phyloP scores from a whole-genome alignment of 805 yeast species.

The Candida qinlingensis region DNA sequence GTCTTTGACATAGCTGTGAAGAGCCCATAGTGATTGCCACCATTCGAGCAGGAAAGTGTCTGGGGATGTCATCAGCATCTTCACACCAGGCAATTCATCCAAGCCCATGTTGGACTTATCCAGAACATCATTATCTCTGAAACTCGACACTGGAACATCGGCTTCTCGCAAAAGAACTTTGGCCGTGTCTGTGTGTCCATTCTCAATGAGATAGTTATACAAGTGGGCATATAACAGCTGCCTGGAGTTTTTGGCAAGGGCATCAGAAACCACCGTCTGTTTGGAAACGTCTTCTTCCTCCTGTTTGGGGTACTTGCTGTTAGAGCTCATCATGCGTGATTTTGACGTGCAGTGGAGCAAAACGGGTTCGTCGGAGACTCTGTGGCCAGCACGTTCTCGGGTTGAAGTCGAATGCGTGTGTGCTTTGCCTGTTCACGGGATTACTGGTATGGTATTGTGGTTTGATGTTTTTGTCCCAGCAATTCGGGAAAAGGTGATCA shows the following conservation, averaged over 20 bases:
- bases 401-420: too few species aligned
- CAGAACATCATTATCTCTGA: slow-evolving; percentile 5
- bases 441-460: too few species aligned
- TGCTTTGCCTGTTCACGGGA: too few species aligned
- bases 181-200: slow-evolving; percentile 46
- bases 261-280: slow-evolving; percentile 34
- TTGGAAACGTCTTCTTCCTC: slow-evolving; percentile 6
- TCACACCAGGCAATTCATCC: slow-evolving; percentile 27
- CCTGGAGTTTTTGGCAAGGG: slow-evolving; percentile 42
- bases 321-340: background rate
- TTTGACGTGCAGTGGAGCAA: too few species aligned
- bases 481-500: background rate
- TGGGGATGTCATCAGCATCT: slow-evolving; percentile 37
- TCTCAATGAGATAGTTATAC: slow-evolving; percentile 43
- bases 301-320: slow-evolving; percentile 1
- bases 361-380: too few species aligned
- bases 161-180: slow-evolving; percentile 40
- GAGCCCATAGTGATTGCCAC: slow-evolving; percentile 49
- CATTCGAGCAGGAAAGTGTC: slow-evolving; percentile 50
- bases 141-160: slow-evolving; percentile 33
- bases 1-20: slow-evolving; percentile 40
- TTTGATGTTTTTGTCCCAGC: too few species aligned
- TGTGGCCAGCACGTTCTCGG: too few species aligned
- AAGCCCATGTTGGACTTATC: slow-evolving; percentile 10
- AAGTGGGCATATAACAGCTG: slow-evolving; percentile 48